phyloP scores from a whole-genome alignment of 2,329 filamentous ascomycete genomes.

The Hypoxylon sp. region DNA sequence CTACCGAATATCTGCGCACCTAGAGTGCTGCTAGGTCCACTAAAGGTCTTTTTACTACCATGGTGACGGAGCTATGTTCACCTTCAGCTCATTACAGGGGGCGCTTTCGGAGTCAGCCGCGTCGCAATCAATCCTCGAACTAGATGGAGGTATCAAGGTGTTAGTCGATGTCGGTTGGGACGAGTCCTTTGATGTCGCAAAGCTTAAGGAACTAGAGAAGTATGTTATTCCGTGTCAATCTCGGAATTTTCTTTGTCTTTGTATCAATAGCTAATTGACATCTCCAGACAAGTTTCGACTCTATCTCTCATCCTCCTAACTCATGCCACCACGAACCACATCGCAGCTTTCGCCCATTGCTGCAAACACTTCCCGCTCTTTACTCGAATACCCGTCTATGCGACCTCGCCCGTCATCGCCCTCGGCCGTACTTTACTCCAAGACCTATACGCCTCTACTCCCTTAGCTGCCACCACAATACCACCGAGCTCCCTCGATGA shows the following conservation, averaged over 20 bases:
- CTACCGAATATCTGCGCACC: background rate
- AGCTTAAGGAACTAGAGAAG: conserved; percentile 91
- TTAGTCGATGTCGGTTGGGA: conserved; percentile 97
- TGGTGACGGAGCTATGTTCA: conserved; percentile 78
- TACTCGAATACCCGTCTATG: conserved; percentile 91
- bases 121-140: conserved; percentile 94
- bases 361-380: conserved; percentile 97
- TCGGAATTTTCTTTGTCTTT: conserved; percentile 12
- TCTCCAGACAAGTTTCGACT: conserved; percentile 82
- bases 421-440: conserved; percentile 91
- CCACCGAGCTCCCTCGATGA: conserved; percentile 78
- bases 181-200: conserved; percentile 83
- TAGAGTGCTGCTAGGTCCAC: background rate
- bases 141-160: conserved; percentile 96
- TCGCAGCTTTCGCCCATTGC: conserved; percentile 94
- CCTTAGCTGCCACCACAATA: conserved; percentile 87
- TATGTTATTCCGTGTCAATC: conserved; percentile 57
- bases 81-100: conserved; percentile 90
- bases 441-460: conserved; percentile 91
- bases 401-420: conserved; percentile 91
- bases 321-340: conserved; percentile 89
- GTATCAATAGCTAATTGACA: conserved; percentile 20
- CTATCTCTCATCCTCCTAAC: conserved; percentile 94
- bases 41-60: conserved; percentile 13
- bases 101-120: conserved; percentile 88